phyloP scores from a whole-genome alignment of 1,284 basidiomycete species.

The Ustilago trichophora region DNA sequence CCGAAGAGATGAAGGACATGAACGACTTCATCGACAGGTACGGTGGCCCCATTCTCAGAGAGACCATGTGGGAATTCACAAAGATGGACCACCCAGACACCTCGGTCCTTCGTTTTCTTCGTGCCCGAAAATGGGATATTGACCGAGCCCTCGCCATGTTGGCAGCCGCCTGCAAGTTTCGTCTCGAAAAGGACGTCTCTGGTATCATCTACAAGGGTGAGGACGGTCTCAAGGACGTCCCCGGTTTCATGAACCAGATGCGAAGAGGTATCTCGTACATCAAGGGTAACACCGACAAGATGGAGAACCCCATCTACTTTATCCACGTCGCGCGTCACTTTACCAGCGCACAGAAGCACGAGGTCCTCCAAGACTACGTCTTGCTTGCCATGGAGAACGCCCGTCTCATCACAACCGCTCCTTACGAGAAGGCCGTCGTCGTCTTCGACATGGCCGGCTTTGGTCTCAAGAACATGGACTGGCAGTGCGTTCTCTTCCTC shows the following conservation, averaged over 20 bases:
- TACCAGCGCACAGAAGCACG: slow-evolving; percentile 64
- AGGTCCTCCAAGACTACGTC: slow-evolving; percentile 65
- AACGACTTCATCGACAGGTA: slow-evolving; percentile 63
- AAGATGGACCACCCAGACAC: slow-evolving; percentile 64
- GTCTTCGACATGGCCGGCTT: slow-evolving; percentile 65
- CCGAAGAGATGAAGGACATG: slow-evolving; percentile 58
- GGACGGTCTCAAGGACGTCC: slow-evolving; percentile 63
- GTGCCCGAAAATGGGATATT: slow-evolving; percentile 66
- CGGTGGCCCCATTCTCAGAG: slow-evolving; percentile 60
- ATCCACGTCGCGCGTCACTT: slow-evolving; percentile 67
- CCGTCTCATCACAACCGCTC: slow-evolving; percentile 61
- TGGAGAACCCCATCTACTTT: slow-evolving; percentile 65
- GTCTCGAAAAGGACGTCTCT: slow-evolving; percentile 63
- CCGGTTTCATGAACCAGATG: slow-evolving; percentile 66
- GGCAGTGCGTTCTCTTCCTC: slow-evolving; percentile 65
- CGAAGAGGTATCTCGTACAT: slow-evolving; percentile 66
- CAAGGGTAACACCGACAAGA: slow-evolving; percentile 61
- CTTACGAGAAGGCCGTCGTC: slow-evolving; percentile 63
- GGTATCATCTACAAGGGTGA: slow-evolving; percentile 65
- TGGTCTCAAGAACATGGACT: slow-evolving; percentile 67
- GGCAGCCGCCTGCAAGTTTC: slow-evolving; percentile 65
- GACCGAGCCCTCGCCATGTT: slow-evolving; percentile 66
- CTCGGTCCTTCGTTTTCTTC: slow-evolving; percentile 64
- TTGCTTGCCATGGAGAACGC: slow-evolving; percentile 64
- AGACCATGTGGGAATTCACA: slow-evolving; percentile 59